Base-by-base conservation (phyloP, 2,329 filamentous ascomycete genomes). In the Trichoderma oligosporum region DNA sequence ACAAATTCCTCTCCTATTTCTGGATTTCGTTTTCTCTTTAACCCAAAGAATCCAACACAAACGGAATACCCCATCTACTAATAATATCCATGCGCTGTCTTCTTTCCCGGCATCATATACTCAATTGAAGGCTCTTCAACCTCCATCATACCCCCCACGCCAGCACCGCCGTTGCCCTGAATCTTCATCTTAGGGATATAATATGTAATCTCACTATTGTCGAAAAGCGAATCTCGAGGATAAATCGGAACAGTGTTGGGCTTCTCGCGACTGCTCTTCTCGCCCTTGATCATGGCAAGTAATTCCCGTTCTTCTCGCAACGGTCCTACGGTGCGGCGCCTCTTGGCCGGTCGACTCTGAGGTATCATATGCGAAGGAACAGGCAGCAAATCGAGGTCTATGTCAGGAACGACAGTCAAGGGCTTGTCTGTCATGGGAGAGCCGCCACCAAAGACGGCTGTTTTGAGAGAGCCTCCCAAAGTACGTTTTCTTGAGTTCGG, bases 331-430 rank as follows among this genome's bases (percentile, higher is more conserved):
- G 25, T 41, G 3, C 49, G 42, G 11, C 25, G 56, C 29, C 35
- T 46, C 12, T 58, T 58, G 1, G 41, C 11, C 14, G 56, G 57
- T 12, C 51, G 49, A 42, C 51, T 59, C 7, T 49, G 14, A 11
- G 57, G 57, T 14, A 59, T 55, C 35, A 22, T 18, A 12, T 44
- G 12, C 11, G 12, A n/a, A 7, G 35, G 22, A 20, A 59, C 18
- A 25, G 18, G 2, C 1, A 51, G 25, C 18, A 59, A 36, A 29
- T 16, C 29, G 12, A 52, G n/a, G 2, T 16, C 39, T 3, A 20
- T 18, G 24, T 24, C 25, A 9, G 48, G 27, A 14, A 39, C 11
- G 11, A 3, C n/a, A 8, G 24, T 12, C 24, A 2, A 4, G 4
- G 36, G 44, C 20, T 14, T 35, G 14, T 11, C 2, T 7, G 22